A percentile compares a stretch with the other conserved stretches of the same genome.
Evolutionary conservation across 176 grass and related monocot species (phyloP).

Genomic region (Cymbopogon citratus): DNA sequence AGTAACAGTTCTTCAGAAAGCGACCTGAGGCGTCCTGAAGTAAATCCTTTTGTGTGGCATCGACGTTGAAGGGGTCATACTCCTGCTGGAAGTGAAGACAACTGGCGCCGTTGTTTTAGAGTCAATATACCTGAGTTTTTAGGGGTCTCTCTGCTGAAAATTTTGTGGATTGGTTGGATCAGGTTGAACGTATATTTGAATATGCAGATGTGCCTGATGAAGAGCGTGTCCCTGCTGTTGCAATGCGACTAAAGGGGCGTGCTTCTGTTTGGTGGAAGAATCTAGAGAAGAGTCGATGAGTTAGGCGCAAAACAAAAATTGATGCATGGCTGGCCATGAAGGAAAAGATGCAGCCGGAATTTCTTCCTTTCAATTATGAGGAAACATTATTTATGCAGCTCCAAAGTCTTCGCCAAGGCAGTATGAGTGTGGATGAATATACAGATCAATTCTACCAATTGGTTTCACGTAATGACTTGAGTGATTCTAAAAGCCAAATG

Average conservation of each 20-base stretch:
- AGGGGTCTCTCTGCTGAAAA: no score
- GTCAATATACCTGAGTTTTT: no score
- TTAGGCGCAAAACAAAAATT: neutral
- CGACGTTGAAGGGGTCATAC: neutral
- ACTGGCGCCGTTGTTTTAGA: no score
- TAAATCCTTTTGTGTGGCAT: neutral
- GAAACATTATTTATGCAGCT: neutral
- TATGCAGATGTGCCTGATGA: neutral
- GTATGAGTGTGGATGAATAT: neutral
- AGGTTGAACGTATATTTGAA: neutral
- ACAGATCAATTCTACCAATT: neutral
- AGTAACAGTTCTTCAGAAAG: neutral
- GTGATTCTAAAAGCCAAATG: neutral
- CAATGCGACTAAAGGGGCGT: neutral
- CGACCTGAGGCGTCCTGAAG: neutral
- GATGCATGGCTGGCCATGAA: neutral
- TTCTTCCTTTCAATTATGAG: neutral
- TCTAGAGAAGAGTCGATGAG: neutral
- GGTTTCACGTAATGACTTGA: neutral
- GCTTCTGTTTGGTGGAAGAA: neutral
- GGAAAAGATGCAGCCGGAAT: neutral
- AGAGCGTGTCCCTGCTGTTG: neutral
- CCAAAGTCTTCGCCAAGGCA: neutral
- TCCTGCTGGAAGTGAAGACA: neutral
- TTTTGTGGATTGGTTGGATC: conserved; percentile 3